phyloP scores from a whole-genome alignment of 345 rosid species.

The Schrenkiella parvula region DNA sequence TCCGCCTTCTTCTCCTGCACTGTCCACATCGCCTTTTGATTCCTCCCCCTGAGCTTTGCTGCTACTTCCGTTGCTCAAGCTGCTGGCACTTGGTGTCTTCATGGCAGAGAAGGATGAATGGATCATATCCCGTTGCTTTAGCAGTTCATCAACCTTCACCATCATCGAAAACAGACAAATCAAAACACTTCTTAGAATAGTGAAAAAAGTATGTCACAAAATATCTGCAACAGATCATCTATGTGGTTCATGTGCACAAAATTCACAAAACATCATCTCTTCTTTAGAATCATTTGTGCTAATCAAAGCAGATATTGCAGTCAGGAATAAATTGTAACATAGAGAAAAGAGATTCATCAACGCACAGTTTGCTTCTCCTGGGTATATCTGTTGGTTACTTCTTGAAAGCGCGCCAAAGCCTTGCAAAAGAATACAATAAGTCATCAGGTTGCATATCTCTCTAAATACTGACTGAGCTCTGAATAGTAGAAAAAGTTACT shows the following conservation, averaged over 20 bases:
- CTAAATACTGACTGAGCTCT: neutral
- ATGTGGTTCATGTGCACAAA: neutral
- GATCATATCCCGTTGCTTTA: conserved; percentile 77
- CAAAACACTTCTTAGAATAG: neutral
- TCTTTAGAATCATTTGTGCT: neutral
- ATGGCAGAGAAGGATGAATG: conserved; percentile 67
- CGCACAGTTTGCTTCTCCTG: conserved; percentile 92
- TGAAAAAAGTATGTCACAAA: neutral
- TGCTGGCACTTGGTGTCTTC: conserved; percentile 35
- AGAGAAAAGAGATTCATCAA: neutral
- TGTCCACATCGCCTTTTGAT: conserved; percentile 43
- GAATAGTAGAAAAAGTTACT: conserved; percentile 34
- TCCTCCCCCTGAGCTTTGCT: conserved; percentile 65
- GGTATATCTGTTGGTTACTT: conserved; percentile 82
- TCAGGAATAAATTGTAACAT: neutral
- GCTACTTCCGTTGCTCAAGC: conserved; percentile 58
- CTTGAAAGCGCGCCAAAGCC: conserved; percentile 97
- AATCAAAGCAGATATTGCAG: neutral
- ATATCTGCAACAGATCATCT: neutral
- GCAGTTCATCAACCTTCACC: conserved; percentile 79
- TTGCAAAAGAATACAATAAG: conserved; percentile 31
- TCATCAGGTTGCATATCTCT: conserved; percentile 11
- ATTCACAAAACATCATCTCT: neutral
- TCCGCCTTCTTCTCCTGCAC: conserved; percentile 67
- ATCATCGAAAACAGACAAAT: conserved; percentile 7